phyloP scores from a whole-genome alignment of 441 rosid species.

The Gossypium aridum region DNA sequence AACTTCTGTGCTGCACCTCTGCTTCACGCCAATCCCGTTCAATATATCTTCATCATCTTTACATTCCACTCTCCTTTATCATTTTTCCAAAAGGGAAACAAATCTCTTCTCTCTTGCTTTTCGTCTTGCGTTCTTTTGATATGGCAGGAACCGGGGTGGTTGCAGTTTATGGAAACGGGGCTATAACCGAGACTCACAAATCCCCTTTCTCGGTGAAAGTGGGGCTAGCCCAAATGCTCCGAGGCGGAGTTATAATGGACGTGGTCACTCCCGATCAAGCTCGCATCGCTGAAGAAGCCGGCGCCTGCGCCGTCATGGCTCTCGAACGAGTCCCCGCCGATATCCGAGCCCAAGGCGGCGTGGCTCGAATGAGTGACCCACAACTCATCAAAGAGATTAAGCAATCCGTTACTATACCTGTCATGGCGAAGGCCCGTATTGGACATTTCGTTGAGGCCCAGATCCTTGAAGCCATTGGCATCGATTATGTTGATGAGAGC shows the following conservation, averaged over 20 bases:
- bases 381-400: conserved; percentile 78
- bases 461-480: conserved; percentile 72
- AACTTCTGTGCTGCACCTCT: neutral
- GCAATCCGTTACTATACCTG: conserved; percentile 81
- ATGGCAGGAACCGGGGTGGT: conserved; percentile 91
- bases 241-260: conserved; percentile 96
- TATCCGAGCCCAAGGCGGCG: conserved; percentile 85
- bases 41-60: neutral
- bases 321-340: conserved; percentile 91
- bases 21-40: neutral
- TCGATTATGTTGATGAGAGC: conserved; percentile 86
- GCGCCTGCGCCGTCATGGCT: conserved; percentile 96
- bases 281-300: conserved; percentile 77
- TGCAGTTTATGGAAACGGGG: conserved; percentile 84
- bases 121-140: neutral
- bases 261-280: conserved; percentile 88
- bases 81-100: neutral
- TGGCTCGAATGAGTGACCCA: conserved; percentile 93
- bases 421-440: conserved; percentile 93
- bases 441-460: conserved; percentile 97
- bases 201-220: conserved; percentile 92
- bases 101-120: neutral
- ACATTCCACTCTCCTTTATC: neutral
- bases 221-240: conserved; percentile 94
- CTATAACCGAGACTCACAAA: conserved; percentile 69